phyloP scores from a whole-genome alignment of 1,284 basidiomycete genomes.

The Malassezia japonica region DNA sequence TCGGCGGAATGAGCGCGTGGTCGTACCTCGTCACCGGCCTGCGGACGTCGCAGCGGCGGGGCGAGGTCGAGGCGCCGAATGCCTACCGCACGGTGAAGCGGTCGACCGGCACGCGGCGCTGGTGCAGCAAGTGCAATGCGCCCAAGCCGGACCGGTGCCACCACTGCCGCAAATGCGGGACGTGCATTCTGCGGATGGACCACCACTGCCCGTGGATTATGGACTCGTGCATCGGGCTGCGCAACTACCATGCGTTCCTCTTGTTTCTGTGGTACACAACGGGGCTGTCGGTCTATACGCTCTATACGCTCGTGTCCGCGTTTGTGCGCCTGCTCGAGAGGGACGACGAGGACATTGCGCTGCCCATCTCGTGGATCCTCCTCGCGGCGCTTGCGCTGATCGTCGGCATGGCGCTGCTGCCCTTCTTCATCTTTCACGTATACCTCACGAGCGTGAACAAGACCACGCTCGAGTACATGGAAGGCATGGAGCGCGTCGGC shows the following conservation, averaged over 20 bases:
- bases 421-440: constrained; percentile 39
- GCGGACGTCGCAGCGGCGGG: neutral
- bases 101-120: constrained; percentile 30
- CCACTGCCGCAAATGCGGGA: constrained; percentile 64
- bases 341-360: constrained; percentile 10
- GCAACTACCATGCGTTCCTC: constrained; percentile 78
- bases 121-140: constrained; percentile 49
- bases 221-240: constrained; percentile 60
- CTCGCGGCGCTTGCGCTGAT: constrained; percentile 18
- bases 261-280: constrained; percentile 60
- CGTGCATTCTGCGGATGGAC: constrained; percentile 65
- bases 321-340: neutral
- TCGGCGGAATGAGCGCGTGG: constrained; percentile 7
- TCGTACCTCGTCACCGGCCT: neutral
- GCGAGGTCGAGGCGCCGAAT: neutral
- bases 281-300: neutral
- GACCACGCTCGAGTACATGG: constrained; percentile 49
- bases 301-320: constrained; percentile 5
- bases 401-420: constrained; percentile 21
- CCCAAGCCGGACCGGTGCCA: constrained; percentile 64
- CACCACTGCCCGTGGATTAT: constrained; percentile 65
- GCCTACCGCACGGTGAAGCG: constrained; percentile 23
- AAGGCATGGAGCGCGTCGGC: constrained; percentile 22
- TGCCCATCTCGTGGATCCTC: constrained; percentile 47
- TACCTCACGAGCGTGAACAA: constrained; percentile 46